Evolutionary conservation across 148 eudicot species (phyloP).

Genomic region (Chenopodium album): DNA sequence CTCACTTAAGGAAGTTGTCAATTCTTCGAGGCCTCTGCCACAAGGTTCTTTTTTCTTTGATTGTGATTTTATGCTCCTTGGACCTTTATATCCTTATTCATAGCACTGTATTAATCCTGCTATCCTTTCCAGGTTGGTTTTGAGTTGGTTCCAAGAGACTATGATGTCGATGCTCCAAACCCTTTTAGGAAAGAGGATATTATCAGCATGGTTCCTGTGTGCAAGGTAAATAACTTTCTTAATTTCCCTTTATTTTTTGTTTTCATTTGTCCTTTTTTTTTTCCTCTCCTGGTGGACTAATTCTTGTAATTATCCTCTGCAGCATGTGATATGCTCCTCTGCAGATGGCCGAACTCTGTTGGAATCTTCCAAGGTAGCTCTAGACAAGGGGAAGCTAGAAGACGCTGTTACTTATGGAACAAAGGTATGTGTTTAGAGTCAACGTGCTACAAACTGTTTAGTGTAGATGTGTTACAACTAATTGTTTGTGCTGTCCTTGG

Average conservation of each 20-base stretch:
- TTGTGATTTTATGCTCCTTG: not conserved
- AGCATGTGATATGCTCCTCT: conserved; percentile 95
- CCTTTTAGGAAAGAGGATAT: conserved; percentile 84
- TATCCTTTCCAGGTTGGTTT: conserved; percentile 67
- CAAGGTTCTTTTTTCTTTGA: conserved; percentile 48
- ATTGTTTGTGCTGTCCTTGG: not conserved
- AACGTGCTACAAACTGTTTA: not conserved
- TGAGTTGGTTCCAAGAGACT: conserved; percentile 91
- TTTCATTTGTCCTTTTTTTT: not conserved
- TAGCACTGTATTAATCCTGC: not conserved
- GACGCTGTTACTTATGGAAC: conserved; percentile 93
- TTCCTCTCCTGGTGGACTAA: not conserved
- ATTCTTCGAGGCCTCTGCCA: conserved; percentile 93
- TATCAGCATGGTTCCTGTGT: conserved; percentile 84
- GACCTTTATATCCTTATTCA: not conserved
- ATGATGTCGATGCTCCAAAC: conserved; percentile 69
- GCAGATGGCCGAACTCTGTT: conserved; percentile 86
- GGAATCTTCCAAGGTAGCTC: conserved; percentile 92
- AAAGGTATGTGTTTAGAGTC: conserved; percentile 46
- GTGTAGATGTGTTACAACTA: not conserved
- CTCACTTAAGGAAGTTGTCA: conserved; percentile 66
- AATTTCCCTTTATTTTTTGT: not conserved
- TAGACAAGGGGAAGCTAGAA: conserved; percentile 97
- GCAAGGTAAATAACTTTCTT: conserved; percentile 62
- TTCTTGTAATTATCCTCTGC: conserved; percentile 23